Conservation (phyloP, 2,329 filamentous ascomycete species). For the Passalora sequoiae region DNA sequence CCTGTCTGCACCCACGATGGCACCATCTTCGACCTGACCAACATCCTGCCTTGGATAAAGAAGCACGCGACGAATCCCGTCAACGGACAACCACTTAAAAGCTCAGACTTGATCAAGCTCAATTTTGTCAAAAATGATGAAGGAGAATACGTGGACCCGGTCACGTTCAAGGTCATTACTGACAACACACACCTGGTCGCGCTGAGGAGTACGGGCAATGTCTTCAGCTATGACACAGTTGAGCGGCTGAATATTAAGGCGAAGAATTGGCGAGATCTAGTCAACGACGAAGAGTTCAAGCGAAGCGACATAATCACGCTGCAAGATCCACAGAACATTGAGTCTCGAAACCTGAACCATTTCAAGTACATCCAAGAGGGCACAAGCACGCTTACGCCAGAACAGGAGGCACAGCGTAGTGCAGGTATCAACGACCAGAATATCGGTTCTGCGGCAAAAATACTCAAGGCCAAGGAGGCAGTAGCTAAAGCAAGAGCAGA, state of each 20-base stretch:
- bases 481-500: conserved; percentile 84
- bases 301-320: conserved; percentile 92
- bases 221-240: conserved; percentile 93
- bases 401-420: conserved; percentile 63
- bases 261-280: conserved; percentile 89
- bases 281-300: conserved; percentile 80
- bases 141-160: conserved; percentile 87
- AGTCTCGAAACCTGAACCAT: conserved; percentile 72
- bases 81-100: conserved; percentile 70
- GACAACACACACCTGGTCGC: conserved; percentile 97
- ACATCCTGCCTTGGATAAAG: conserved; percentile 89
- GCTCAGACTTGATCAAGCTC: conserved; percentile 80
- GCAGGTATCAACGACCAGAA: conserved; percentile 67
- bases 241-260: conserved; percentile 93
- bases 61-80: conserved; percentile 92
- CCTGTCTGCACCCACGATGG: conserved; percentile 86
- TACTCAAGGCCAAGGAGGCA: conserved; percentile 83
- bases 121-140: conserved; percentile 90
- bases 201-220: conserved; percentile 80
- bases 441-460: conserved; percentile 74
- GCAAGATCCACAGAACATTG: conserved; percentile 89
- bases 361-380: conserved; percentile 91
- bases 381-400: conserved; percentile 58
- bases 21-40: conserved; percentile 90
- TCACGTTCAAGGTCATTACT: conserved; percentile 95